Conservation (phyloP, 2,329 filamentous ascomycete species). For the Sodiomyces alkalinus region DNA sequence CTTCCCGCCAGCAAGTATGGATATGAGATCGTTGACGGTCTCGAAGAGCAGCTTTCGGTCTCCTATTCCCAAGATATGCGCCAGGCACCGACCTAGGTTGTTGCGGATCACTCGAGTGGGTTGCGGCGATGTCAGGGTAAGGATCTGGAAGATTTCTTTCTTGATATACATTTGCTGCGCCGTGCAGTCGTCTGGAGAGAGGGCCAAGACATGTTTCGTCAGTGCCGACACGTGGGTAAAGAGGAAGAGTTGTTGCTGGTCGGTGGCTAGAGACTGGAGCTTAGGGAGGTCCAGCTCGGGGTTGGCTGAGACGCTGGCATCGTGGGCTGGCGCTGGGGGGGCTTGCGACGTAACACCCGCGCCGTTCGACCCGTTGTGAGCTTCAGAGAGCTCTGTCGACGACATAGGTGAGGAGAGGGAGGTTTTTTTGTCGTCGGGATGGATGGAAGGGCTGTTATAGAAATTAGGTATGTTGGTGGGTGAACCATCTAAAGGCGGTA, state of each 20-base stretch:
- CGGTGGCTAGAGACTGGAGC: slow-evolving; percentile 74
- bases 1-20: slow-evolving; percentile 59
- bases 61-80: slow-evolving; percentile 67
- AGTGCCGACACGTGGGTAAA: slow-evolving; percentile 77
- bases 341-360: slow-evolving; percentile 9
- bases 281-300: slow-evolving; percentile 82
- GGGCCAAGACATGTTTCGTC: slow-evolving; percentile 59
- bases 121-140: slow-evolving; percentile 65
- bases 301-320: slow-evolving; percentile 28
- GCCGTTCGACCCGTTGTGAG: slow-evolving; percentile 19
- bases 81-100: slow-evolving; percentile 73
- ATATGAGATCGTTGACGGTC: slow-evolving; percentile 76
- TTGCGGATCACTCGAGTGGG: slow-evolving; percentile 82
- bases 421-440: background rate
- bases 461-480: too few species aligned
- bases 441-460: too few species aligned
- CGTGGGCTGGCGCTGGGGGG: slow-evolving; percentile 14
- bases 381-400: slow-evolving; percentile 19
- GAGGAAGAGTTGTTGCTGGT: slow-evolving; percentile 92
- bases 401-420: slow-evolving; percentile 14
- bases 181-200: slow-evolving; percentile 67
- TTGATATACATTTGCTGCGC: slow-evolving; percentile 85
- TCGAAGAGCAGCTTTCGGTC: slow-evolving; percentile 89
- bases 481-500: too few species aligned
- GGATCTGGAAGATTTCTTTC: slow-evolving; percentile 84